Percentiles rank a stretch among this genome's conserved stretches.
phyloP scores from a whole-genome alignment of 2,329 filamentous ascomycete species.

The Phialophora expanda region DNA sequence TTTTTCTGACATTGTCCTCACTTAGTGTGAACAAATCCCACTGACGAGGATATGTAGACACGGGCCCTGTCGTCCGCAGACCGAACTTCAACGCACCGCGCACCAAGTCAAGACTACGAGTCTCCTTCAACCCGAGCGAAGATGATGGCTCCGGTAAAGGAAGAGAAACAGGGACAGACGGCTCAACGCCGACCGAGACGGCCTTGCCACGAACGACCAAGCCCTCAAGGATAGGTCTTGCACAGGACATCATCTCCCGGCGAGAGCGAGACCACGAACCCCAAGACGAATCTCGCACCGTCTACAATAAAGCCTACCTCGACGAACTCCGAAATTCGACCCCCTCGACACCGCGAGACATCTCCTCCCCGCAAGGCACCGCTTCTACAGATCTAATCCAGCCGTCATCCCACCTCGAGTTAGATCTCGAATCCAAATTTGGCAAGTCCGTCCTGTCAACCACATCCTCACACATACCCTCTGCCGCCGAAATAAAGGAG shows the following conservation, averaged over 20 bases:
- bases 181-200: not conserved
- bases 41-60: constrained; percentile 48
- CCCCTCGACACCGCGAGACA: constrained; percentile 75
- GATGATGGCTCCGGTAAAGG: constrained; percentile 53
- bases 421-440: constrained; percentile 57
- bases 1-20: constrained; percentile 24
- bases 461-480: constrained; percentile 65
- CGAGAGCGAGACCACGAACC: constrained; percentile 16
- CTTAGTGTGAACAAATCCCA: constrained; percentile 28
- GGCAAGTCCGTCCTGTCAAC: constrained; percentile 47
- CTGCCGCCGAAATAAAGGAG: constrained; percentile 82
- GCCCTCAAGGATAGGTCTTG: constrained; percentile 28
- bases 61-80: constrained; percentile 59
- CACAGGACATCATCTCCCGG: constrained; percentile 19
- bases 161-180: not conserved
- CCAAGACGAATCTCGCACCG: constrained; percentile 22
- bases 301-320: constrained; percentile 83
- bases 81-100: constrained; percentile 59
- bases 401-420: constrained; percentile 49
- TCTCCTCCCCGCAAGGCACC: constrained; percentile 50
- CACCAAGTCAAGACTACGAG: constrained; percentile 74
- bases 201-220: constrained; percentile 8
- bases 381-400: constrained; percentile 31
- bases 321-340: constrained; percentile 85
- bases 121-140: constrained; percentile 74